Conservation (phyloP, 441 rosid genomes). For the Aquilaria agallochum region DNA sequence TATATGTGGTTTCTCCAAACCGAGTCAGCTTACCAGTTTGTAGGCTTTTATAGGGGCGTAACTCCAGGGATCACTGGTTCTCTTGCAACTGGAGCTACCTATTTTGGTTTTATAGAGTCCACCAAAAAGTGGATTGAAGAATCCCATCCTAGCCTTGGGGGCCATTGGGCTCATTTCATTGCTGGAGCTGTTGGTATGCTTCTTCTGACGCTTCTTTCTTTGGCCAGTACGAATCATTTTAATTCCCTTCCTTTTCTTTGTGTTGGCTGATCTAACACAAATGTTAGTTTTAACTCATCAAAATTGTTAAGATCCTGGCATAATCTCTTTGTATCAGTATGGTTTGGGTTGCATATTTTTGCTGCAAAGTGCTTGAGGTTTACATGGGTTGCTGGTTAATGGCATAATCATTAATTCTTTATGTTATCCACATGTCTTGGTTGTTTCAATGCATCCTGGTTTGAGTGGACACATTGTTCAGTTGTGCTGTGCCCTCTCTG, state of each 20-base stretch:
- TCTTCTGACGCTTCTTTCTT: not conserved
- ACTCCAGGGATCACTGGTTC: conserved; percentile 86
- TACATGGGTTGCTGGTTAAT: no score
- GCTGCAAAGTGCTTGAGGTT: no score
- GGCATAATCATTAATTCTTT: no score
- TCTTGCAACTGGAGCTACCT: conserved; percentile 91
- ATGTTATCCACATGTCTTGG: no score
- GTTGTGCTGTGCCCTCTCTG: no score
- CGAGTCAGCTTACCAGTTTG: conserved; percentile 1
- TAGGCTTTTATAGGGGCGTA: conserved; percentile 90
- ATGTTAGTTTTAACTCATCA: conserved; percentile 23
- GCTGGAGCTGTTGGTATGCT: conserved; percentile 83
- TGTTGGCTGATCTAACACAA: conserved; percentile 85
- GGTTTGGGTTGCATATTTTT: no score
- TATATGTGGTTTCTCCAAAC: no score
- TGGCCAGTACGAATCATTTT: no score
- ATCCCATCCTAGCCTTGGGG: conserved; percentile 73
- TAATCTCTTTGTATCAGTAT: no score
- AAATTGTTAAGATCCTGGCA: no score
- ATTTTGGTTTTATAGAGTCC: conserved; percentile 94
- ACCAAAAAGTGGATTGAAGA: conserved; percentile 90
- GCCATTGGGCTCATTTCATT: conserved; percentile 90
- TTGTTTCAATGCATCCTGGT: no score
- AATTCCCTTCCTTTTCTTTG: conserved; percentile 84
- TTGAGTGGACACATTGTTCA: no score